Base-by-base conservation (phyloP, 768 basidiomycete species). In the Naganishia vishniacii region DNA sequence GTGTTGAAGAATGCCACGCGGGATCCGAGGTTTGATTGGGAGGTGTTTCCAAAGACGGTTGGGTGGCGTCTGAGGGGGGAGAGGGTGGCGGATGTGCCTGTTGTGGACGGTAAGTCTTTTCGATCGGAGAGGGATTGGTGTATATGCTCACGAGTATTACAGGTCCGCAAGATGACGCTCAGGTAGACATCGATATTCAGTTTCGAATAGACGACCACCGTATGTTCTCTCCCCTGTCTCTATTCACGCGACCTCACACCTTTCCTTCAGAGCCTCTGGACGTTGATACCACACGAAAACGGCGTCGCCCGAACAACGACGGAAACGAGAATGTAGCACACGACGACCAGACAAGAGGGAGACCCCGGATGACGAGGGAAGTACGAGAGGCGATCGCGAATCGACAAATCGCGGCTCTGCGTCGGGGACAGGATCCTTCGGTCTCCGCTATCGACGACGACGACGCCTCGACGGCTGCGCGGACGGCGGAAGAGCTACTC, bases 11-110 rank as follows among this genome's bases (percentile, higher is more conserved):
- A 56, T 11, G 20, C 16, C 13, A 29, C 32, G 6, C 16, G 20
- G 11, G 53, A 56, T 56, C 53, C 53, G 34, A 37, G 53, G 37
- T 56, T 56, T 40, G 53, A 56, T 40, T 56, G 53, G 53, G 53
- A 56, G 34, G 25, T 23, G n/a, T 56, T 40, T 12, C 53, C 53
- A 11, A 2, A 5, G 53, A 56, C 53, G 1, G 34, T 56, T 16
- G 53, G 53, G 13, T 56, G 53, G 53, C 34, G 34, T 32, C 2
- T 25, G 31, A 37, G 53, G 53, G 53, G 37, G 4, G 3, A 56
- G n/a, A 20, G 6, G 20, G 31, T 11, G 16, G 1, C 32, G 4
- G 11, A n/a, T 2, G 18, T 18, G 16, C 13, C 7, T 2, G 49
- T 3, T 34, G 28, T 15, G 26, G 20, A 26, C 9, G 12, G 28